These are phyloP conservation scores for Aureoboletus auriporus DNA, from an alignment of 768 basidiomycete genomes.

Conservation along the genomic window DNA sequence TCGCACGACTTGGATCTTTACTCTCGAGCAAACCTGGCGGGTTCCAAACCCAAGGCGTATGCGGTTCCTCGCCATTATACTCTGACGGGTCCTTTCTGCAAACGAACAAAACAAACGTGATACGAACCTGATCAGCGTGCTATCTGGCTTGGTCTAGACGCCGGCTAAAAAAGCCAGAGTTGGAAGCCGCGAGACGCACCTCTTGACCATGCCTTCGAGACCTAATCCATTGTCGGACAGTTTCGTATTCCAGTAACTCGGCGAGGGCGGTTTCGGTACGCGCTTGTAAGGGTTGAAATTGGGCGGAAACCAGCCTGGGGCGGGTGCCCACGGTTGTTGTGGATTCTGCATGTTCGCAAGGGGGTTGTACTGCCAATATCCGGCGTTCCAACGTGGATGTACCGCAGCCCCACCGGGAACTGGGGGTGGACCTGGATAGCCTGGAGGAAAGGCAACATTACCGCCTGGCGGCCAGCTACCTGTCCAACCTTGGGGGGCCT, in stretches of 20 bases:
- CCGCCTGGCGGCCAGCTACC: slow-evolving; percentile 35
- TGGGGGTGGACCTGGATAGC: slow-evolving; percentile 49
- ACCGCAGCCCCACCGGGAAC: slow-evolving; percentile 46
- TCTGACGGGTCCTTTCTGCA: slow-evolving; percentile 28
- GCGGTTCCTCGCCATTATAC: slow-evolving; percentile 34
- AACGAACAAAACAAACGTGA: neutral
- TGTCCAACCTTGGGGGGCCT: slow-evolving; percentile 31
- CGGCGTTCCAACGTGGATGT: slow-evolving; percentile 46
- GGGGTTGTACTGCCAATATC: slow-evolving; percentile 51
- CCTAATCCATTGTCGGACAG: slow-evolving; percentile 62
- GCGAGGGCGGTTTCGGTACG: slow-evolving; percentile 53
- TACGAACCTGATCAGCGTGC: slow-evolving; percentile 7
- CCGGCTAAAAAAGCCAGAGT: neutral
- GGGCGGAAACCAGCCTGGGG: slow-evolving; percentile 27
- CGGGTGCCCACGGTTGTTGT: slow-evolving; percentile 32
- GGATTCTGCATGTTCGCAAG: slow-evolving; percentile 25
- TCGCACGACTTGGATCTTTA: slow-evolving; percentile 19
- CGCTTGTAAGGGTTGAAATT: slow-evolving; percentile 64
- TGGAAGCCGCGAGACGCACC: slow-evolving; percentile 40
- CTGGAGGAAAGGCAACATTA: slow-evolving; percentile 28
- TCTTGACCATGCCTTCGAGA: slow-evolving; percentile 56
- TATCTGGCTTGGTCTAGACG: neutral
- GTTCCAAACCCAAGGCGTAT: slow-evolving; percentile 78
- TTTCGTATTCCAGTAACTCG: slow-evolving; percentile 59
- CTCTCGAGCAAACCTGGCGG: slow-evolving; percentile 40